Conservation (phyloP, 2,329 filamentous ascomycete species). For the Cordyceps farinosa region DNA sequence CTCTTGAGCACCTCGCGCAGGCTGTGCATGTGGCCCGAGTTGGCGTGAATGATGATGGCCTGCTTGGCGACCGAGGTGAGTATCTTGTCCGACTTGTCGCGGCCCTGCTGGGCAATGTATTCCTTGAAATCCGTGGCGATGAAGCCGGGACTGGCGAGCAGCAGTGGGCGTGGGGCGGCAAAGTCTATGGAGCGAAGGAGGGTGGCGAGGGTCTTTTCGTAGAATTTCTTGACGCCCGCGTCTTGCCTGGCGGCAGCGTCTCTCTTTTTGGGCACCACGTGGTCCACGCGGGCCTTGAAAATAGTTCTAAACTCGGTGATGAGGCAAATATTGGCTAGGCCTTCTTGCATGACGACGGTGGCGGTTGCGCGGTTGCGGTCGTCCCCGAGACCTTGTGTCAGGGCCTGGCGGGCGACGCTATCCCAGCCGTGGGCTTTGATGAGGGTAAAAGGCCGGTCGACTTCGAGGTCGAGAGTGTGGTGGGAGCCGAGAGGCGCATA, state of each 20-base stretch:
- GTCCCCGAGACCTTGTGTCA: conserved; percentile 74
- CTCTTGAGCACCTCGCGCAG: conserved; percentile 84
- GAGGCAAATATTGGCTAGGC: conserved; percentile 75
- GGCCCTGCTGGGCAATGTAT: conserved; percentile 62
- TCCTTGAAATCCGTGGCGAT: conserved; percentile 76
- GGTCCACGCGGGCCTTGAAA: conserved; percentile 60
- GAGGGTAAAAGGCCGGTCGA: conserved; percentile 82
- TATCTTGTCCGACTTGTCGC: conserved; percentile 61
- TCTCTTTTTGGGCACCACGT: conserved; percentile 64
- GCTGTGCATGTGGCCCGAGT: conserved; percentile 80
- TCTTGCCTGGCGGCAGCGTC: conserved; percentile 61
- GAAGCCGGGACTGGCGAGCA: conserved; percentile 88
- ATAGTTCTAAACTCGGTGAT: conserved; percentile 79
- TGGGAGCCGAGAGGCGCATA: conserved; percentile 52
- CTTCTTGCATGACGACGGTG: conserved; percentile 92
- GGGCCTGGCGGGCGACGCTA: conserved; percentile 73
- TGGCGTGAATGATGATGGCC: conserved; percentile 74
- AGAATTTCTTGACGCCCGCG: conserved; percentile 71
- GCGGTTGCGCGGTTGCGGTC: conserved; percentile 78
- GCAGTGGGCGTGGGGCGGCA: conserved; percentile 62
- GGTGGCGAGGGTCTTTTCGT: conserved; percentile 69
- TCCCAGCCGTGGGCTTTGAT: conserved; percentile 87
- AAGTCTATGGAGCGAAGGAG: conserved; percentile 78
- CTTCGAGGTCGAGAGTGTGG: conserved; percentile 72
- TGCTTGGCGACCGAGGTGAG: conserved; percentile 60